phyloP scores from a whole-genome alignment of 441 rosid genomes.

The Metrosideros polymorpha region DNA sequence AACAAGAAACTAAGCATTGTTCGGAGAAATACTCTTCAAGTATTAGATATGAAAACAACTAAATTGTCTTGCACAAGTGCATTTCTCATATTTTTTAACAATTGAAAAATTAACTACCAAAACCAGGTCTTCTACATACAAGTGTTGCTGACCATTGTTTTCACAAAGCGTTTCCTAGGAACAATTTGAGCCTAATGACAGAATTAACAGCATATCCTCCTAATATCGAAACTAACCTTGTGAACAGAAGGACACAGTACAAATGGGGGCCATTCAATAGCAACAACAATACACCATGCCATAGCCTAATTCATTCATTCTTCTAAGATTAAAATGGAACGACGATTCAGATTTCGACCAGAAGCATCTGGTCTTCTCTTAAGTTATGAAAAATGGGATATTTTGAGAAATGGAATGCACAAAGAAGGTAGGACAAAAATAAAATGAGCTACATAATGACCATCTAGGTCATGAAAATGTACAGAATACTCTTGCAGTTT shows the following conservation, averaged over 20 bases:
- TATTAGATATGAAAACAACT: too few species aligned
- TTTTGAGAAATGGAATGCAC: background rate
- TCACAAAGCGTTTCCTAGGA: too few species aligned
- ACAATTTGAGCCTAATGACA: too few species aligned
- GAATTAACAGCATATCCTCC: too few species aligned
- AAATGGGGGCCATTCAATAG: background rate
- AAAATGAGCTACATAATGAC: background rate
- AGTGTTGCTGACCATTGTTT: too few species aligned
- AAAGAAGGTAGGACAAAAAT: background rate
- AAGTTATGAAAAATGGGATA: background rate
- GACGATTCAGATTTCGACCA: background rate
- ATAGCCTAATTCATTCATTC: background rate
- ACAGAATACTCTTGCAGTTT: slow-evolving; percentile 33
- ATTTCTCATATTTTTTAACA: too few species aligned
- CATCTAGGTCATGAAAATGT: background rate
- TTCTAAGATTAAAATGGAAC: background rate
- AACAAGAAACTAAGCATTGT: too few species aligned
- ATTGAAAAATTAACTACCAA: too few species aligned
- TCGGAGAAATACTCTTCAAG: too few species aligned
- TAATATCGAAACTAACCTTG: background rate
- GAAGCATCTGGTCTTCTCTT: background rate
- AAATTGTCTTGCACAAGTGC: too few species aligned
- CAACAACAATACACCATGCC: background rate
- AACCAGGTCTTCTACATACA: too few species aligned
- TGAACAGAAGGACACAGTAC: background rate